Percentiles rank a stretch among this genome's conserved stretches.
Conservation (phyloP, 1,284 basidiomycete genomes). For the Trichosporon faecale region DNA sequence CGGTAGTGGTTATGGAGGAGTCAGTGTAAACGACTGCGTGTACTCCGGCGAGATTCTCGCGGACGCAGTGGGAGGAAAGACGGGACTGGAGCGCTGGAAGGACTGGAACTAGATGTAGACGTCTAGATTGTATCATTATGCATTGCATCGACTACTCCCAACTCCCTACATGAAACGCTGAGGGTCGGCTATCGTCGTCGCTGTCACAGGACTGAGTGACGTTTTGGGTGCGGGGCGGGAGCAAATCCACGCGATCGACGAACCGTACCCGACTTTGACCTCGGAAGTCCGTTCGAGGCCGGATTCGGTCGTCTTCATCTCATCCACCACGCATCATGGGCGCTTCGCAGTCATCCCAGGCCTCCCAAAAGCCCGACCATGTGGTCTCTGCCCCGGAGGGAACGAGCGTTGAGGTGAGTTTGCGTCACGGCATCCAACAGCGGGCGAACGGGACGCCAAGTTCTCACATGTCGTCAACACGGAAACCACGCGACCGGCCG, state of each 20-base stretch:
- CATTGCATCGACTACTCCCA: constrained; percentile 13
- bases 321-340: constrained; percentile 33
- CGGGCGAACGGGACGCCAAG: background rate
- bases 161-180: background rate
- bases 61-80: constrained; percentile 28
- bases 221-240: background rate
- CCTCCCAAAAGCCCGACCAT: constrained; percentile 34
- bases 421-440: no score
- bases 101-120: constrained; percentile 26
- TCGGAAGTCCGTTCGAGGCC: constrained; percentile 8
- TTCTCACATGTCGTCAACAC: background rate
- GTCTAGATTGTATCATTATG: constrained; percentile 6
- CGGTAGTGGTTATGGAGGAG: constrained; percentile 83
- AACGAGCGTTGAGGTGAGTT: constrained; percentile 46
- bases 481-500: background rate
- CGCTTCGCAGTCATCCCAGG: constrained; percentile 42
- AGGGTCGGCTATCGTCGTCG: background rate
- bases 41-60: constrained; percentile 61
- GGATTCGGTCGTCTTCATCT: background rate
- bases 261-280: background rate
- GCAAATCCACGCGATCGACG: constrained; percentile 8
- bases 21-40: constrained; percentile 87
- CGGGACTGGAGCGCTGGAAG: constrained; percentile 47
- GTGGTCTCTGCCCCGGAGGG: constrained; percentile 41
- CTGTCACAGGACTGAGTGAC: background rate